Evolutionary conservation across 352 stramenopile genomes (phyloP), one percentile per base, ranked within the genome.

Genomic region (Globisporangium iwayamae): DNA sequence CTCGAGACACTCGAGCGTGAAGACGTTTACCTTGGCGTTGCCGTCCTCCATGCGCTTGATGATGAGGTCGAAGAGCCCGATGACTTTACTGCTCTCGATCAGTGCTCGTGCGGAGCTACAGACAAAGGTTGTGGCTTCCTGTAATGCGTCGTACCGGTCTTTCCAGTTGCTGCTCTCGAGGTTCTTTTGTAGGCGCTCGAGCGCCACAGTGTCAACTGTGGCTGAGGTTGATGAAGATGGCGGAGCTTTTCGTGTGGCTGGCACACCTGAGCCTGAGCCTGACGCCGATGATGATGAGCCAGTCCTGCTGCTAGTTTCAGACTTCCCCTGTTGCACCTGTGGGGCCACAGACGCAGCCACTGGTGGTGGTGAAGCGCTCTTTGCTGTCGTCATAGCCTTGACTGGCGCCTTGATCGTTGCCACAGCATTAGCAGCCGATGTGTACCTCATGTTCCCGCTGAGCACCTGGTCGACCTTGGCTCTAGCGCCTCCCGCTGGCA

Each of bases 91-190:
- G 22, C 59, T 86, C n/a, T 79, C 68, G 2, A 56, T 70, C 7
- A 85, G 65, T 2, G 55, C 66, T 0, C 39, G 14, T 9, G 66
- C 65, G 0, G 57, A 20, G 2, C 38, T 57, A 30, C 73, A 56
- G 14, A 89, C 57, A 28, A 90, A 86, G 0, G 74, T 56, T 0
- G 66, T 78, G 0, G 67, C 59, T 13, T 85, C 75, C 7, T 68
- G 67, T 0, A 94, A 62, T 4, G 81, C 83, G 6, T 92, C 79
- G 25, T 85, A 85, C 0, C 85, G 83, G 50, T 91, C 83, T 69
- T 90, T 91, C 85, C 83, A 94, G 62, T 91, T 91, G 65, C 65
- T 82, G 54, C 80, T 91, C 5, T 87, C 74, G 16, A 94, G 76
- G 22, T 76, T 75, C 11, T 67, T 74, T 4, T 78, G 62, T 11